Conservation (phyloP, 2,329 filamentous ascomycete genomes). For the Karstenula rhodostoma region DNA sequence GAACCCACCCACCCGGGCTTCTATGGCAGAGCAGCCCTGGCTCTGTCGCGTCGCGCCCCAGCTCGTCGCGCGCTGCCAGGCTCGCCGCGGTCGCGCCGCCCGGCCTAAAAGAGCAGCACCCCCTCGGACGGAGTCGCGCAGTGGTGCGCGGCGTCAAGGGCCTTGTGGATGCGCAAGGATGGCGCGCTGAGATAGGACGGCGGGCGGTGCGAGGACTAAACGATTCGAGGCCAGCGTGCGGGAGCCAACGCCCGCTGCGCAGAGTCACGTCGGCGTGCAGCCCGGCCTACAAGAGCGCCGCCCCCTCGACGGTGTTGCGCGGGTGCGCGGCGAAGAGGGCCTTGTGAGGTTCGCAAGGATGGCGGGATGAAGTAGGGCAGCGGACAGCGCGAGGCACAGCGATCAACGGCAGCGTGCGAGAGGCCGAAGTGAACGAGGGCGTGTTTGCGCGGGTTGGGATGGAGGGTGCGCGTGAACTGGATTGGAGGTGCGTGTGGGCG, state of each 20-base stretch:
- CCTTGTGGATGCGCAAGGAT: conserved; percentile 4
- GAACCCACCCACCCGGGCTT: conserved; percentile 10
- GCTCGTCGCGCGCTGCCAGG: neutral
- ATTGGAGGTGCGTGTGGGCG: neutral
- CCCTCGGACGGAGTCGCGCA: neutral
- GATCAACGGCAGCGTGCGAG: neutral
- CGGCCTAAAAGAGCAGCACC: conserved; percentile 3
- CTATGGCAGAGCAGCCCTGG: conserved; percentile 4
- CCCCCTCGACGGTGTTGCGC: neutral
- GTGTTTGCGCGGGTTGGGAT: neutral
- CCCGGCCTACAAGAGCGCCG: too few species aligned
- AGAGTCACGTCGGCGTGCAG: too few species aligned
- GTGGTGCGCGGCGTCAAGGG: neutral
- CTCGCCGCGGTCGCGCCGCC: neutral
- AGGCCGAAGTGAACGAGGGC: neutral
- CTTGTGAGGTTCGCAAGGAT: conserved; percentile 7
- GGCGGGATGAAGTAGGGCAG: neutral
- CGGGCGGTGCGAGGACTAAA: neutral
- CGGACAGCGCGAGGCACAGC: neutral
- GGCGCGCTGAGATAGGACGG: neutral
- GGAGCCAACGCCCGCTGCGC: neutral
- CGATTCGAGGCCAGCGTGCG: neutral
- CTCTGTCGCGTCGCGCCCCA: neutral
- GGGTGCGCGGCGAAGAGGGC: neutral
- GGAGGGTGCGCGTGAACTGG: neutral